Base-by-base conservation (phyloP, 495 filamentous ascomycete species). In the Daldinia loculata region DNA sequence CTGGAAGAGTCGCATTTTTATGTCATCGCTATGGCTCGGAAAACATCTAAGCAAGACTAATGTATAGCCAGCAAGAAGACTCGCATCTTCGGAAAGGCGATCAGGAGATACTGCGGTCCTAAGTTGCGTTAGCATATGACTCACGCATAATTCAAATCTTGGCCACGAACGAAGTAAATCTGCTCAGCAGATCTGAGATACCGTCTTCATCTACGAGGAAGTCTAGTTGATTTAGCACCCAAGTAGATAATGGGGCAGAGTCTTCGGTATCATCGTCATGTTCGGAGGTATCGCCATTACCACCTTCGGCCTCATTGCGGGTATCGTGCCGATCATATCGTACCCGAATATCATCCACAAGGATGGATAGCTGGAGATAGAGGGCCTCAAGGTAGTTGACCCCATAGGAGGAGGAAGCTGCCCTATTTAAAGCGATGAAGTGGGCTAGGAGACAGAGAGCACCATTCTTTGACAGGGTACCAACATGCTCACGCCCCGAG, bases 1-100 rank as follows among this genome's bases (percentile, higher is more conserved):
- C 14, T 94, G 81, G 70, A 94, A 98, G 4, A 99, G 82, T 84
- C 95, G 96, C 93, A 98, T 97, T 0, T 94, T 90, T 57, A 98
- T 96, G 58, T 98, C 96, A 73, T 97, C 93, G 19, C 89, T 88
- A 41, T 88, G 85, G 8, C 86, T 84, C 19, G 94, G 95, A 71
- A 99, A 99, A 61, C 93, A 92, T 63, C 91, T 88, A 6, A 98
- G 80, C 8, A 99, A 80, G 14, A 92, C 95, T 45, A 98, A 82
- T 2, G 93, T 92, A 76, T 97, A 98, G 51, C 89, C 92, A 51
- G 96, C 94, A 51, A 98, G 84, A 12, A 91, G 81, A 66, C 88
- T 89, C 0, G 92, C 91, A 74, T 93, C 89, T 61, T 87, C 82
- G 32, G 80, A 74, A 57, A 84, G 77, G 24, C 77, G 76, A 6